Percentiles rank a stretch among this genome's conserved stretches.
These are phyloP conservation scores for Nicotiana otophora DNA, from an alignment of 257 asterid species.

Conservation along the genomic window DNA sequence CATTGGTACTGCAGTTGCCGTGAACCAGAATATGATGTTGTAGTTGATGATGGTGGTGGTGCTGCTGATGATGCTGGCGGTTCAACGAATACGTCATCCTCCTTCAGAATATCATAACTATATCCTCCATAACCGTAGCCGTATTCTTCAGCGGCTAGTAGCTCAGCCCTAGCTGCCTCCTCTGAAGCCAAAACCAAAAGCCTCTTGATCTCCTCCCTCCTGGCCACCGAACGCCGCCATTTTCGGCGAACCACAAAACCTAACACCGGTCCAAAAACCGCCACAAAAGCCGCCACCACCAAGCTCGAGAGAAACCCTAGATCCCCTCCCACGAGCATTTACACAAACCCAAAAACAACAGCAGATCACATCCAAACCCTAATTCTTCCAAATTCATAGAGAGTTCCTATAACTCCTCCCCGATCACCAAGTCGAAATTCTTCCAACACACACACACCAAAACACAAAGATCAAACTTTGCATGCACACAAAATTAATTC, in stretches of 20 bases:
- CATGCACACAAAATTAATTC: background rate
- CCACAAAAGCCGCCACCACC: conserved; percentile 34
- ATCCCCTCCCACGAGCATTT: conserved; percentile 69
- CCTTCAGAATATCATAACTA: conserved; percentile 19
- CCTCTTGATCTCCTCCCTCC: conserved; percentile 67
- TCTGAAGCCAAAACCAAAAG: conserved; percentile 55
- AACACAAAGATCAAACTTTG: background rate
- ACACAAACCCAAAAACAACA: conserved; percentile 26
- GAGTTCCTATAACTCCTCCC: background rate
- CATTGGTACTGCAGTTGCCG: conserved; percentile 49
- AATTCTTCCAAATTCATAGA: conserved; percentile 33
- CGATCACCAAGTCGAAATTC: background rate
- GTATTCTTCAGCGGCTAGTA: conserved; percentile 32
- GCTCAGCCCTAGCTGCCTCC: conserved; percentile 69
- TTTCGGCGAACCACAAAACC: conserved; percentile 50
- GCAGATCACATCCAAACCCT: conserved; percentile 39
- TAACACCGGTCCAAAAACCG: conserved; percentile 27
- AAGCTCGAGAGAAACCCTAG: conserved; percentile 42
- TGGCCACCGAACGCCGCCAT: conserved; percentile 51
- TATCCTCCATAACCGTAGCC: conserved; percentile 14
- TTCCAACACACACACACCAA: background rate
- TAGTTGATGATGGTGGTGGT: background rate
- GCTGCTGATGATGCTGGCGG: conserved; percentile 23
- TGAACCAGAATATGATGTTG: conserved; percentile 3
- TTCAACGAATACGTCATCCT: conserved; percentile 14